phyloP scores from a whole-genome alignment of 2,329 filamentous ascomycete species.

The Penicillium expansum region DNA sequence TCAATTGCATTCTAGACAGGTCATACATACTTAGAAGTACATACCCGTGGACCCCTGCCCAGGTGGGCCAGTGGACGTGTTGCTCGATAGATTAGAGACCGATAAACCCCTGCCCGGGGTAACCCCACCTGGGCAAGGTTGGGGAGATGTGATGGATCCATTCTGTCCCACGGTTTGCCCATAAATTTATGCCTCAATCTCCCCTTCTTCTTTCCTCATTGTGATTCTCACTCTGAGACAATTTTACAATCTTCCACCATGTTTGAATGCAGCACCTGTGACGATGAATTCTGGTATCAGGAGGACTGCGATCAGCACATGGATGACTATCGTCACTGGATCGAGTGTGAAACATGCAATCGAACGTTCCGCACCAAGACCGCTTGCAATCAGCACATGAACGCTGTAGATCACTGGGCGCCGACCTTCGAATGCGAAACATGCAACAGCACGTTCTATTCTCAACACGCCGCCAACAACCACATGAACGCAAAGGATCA shows the following conservation, averaged over 20 bases:
- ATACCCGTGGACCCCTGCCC: no score
- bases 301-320: neutral
- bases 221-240: neutral
- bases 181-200: no score
- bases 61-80: no score
- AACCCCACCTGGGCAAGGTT: no score
- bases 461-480: neutral
- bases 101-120: no score
- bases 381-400: constrained; percentile 25
- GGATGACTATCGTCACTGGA: constrained; percentile 19
- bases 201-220: neutral
- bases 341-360: constrained; percentile 26
- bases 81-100: no score
- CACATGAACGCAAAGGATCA: neutral
- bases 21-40: no score
- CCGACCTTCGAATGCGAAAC: constrained; percentile 28
- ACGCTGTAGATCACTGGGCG: constrained; percentile 18
- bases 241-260: neutral
- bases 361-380: constrained; percentile 10
- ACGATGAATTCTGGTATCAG: neutral
- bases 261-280: neutral
- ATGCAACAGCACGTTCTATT: neutral
- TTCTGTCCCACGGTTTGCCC: no score
- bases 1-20: no score
- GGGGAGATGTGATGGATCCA: no score